Evolutionary conservation across 2,329 filamentous ascomycete genomes (phyloP).

Genomic region (Hypoxylon sp.): DNA sequence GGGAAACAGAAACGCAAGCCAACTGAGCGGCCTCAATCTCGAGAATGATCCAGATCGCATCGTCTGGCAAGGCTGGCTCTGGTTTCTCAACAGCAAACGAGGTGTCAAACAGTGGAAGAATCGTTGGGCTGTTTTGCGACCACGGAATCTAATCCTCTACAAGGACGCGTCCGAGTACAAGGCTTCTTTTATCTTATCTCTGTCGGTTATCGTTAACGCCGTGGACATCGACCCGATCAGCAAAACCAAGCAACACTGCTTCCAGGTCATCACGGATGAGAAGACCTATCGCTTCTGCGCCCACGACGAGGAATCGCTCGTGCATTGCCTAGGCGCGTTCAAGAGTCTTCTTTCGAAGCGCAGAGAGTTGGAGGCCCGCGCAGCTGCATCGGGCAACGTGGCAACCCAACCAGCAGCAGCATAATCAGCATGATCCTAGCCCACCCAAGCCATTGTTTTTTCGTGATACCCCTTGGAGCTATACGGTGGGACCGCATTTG

Average conservation of each 20-base stretch:
- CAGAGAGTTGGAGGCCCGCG: constrained; percentile 70
- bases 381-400: constrained; percentile 52
- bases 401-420: constrained; percentile 12
- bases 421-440: constrained; percentile 15
- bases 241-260: constrained; percentile 84
- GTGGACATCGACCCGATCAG: constrained; percentile 93
- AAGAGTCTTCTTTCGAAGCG: constrained; percentile 86
- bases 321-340: constrained; percentile 88
- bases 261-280: constrained; percentile 95
- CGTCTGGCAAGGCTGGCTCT: constrained; percentile 93
- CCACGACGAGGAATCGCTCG: constrained; percentile 82
- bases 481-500: constrained; percentile 31
- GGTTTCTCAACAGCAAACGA: constrained; percentile 83
- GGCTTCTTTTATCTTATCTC: constrained; percentile 82
- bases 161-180: constrained; percentile 94
- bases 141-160: constrained; percentile 88
- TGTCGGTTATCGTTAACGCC: constrained; percentile 85
- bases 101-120: constrained; percentile 95
- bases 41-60: constrained; percentile 84
- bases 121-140: constrained; percentile 90
- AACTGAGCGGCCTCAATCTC: constrained; percentile 68
- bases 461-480: constrained; percentile 42
- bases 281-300: constrained; percentile 84
- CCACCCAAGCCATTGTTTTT: constrained; percentile 28
- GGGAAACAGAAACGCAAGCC: constrained; percentile 69